A percentile compares a stretch with the other conserved stretches of the same genome.
These are phyloP conservation scores for Talaromyces borbonicus DNA, from an alignment of 495 filamentous ascomycete genomes.

Conservation along the genomic window DNA sequence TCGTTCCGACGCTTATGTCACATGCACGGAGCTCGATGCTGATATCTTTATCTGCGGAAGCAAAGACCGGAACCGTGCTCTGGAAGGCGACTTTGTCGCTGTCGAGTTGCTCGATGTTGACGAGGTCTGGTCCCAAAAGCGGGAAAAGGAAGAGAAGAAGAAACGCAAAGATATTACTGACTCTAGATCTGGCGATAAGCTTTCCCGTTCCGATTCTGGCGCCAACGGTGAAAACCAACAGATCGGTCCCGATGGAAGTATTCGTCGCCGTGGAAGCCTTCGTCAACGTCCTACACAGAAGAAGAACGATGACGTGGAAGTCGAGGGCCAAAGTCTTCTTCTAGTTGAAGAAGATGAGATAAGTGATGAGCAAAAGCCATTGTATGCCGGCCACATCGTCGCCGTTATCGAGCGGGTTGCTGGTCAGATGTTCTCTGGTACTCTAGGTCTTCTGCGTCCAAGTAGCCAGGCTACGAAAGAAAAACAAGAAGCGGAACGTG, in stretches of 20 bases:
- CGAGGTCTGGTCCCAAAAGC: constrained; percentile 97
- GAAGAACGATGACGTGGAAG: constrained; percentile 99
- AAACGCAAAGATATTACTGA: constrained; percentile 98
- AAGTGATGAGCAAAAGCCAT: constrained; percentile 92
- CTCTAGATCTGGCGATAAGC: constrained; percentile 60
- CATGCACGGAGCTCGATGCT: constrained; percentile 87
- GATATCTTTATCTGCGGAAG: constrained; percentile 99
- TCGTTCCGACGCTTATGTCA: constrained; percentile 94
- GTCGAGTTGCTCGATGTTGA: constrained; percentile 96
- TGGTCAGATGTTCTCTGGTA: constrained; percentile 98
- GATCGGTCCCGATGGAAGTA: constrained; percentile 63
- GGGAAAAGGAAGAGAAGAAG: constrained; percentile 99
- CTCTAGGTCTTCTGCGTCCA: constrained; percentile 82
- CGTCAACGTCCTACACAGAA: constrained; percentile 96
- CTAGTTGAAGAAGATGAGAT: constrained; percentile 98
- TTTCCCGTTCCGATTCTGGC: constrained; percentile 50
- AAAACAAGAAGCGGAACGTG: constrained; percentile 95
- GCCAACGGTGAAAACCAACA: constrained; percentile 55
- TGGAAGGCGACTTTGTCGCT: constrained; percentile 92
- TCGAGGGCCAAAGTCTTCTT: constrained; percentile 93
- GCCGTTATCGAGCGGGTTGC: constrained; percentile 95
- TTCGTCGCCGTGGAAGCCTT: constrained; percentile 86
- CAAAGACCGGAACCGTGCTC: constrained; percentile 92
- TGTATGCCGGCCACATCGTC: constrained; percentile 95
- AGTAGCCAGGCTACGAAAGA: constrained; percentile 99